Conservation (phyloP, 1,139 yeast species). For the Yamadazyma spencermartinsiae region DNA sequence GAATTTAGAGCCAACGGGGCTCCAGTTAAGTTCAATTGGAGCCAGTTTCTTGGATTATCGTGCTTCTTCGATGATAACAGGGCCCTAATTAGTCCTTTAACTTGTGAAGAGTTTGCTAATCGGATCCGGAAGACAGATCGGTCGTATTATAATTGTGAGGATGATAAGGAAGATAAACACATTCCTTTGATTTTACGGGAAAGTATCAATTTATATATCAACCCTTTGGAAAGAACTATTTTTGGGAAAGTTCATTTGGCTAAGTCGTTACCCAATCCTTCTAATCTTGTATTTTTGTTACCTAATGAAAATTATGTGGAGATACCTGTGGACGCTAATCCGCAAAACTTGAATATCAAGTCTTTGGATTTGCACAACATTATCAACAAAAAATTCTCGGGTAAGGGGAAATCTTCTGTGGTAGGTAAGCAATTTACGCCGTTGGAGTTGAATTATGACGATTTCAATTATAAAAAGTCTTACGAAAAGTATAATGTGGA, state of each 20-base stretch:
- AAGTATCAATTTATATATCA: slow-evolving; percentile 15
- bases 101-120: slow-evolving; percentile 15
- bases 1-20: not conserved
- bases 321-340: slow-evolving; percentile 11
- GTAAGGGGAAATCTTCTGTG: not conserved
- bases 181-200: slow-evolving; percentile 13
- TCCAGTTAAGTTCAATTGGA: slow-evolving; percentile 15
- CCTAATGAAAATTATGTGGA: slow-evolving; percentile 12
- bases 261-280: slow-evolving; percentile 16
- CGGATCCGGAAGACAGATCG: slow-evolving; percentile 14
- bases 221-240: slow-evolving; percentile 11
- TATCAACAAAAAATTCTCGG: not conserved
- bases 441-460: slow-evolving; percentile 10
- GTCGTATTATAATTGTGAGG: slow-evolving; percentile 15
- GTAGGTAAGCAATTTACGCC: slow-evolving; percentile 3
- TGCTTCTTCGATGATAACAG: slow-evolving; percentile 10
- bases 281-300: slow-evolving; percentile 14
- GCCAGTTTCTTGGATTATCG: slow-evolving; percentile 13
- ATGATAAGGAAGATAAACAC: slow-evolving; percentile 13
- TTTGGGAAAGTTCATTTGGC: slow-evolving; percentile 13
- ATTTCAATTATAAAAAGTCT: slow-evolving; percentile 10
- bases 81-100: slow-evolving; percentile 8
- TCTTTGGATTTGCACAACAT: not conserved
- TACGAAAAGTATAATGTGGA: slow-evolving; percentile 6
- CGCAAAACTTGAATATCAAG: not conserved